A percentile compares a stretch with the other conserved stretches of the same genome.
Conservation (phyloP, 495 filamentous ascomycete genomes). For the Trichoderma virens region DNA sequence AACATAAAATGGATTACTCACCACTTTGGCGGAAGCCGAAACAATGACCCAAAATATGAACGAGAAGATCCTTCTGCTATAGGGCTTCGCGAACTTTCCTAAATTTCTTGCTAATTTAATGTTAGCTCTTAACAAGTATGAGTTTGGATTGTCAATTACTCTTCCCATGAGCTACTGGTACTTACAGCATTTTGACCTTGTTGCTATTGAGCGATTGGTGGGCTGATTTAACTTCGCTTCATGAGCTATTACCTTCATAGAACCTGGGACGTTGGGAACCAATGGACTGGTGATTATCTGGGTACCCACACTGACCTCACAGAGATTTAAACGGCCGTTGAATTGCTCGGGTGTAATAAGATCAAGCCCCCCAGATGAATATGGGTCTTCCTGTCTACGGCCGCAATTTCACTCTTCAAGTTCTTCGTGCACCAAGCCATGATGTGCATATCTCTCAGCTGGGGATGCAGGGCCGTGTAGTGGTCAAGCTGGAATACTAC, state of each 20-base stretch:
- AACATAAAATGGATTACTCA: too few relatives aligned
- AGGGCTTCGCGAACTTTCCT: too few relatives aligned
- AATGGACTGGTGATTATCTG: background rate
- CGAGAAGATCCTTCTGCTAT: too few relatives aligned
- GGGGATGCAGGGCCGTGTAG: background rate
- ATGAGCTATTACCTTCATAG: background rate
- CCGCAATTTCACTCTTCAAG: background rate
- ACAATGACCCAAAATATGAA: too few relatives aligned
- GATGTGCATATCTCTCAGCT: background rate
- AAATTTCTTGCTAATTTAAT: too few relatives aligned
- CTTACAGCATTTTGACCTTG: too few relatives aligned
- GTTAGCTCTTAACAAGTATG: too few relatives aligned
- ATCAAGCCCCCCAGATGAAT: background rate
- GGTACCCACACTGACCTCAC: background rate
- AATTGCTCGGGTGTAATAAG: background rate
- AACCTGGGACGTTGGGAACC: background rate
- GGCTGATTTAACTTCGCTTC: too few relatives aligned
- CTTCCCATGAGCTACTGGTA: too few relatives aligned
- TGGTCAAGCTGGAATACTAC: background rate
- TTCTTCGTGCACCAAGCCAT: background rate
- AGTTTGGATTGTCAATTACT: too few relatives aligned
- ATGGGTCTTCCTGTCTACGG: background rate
- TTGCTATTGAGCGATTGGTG: too few relatives aligned
- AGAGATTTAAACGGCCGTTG: background rate
- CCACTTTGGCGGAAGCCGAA: too few relatives aligned